A percentile compares a stretch with the other conserved stretches of the same genome.
Evolutionary conservation across 2,329 filamentous ascomycete genomes (phyloP).

Genomic region (Cyphellophora attinorum): DNA sequence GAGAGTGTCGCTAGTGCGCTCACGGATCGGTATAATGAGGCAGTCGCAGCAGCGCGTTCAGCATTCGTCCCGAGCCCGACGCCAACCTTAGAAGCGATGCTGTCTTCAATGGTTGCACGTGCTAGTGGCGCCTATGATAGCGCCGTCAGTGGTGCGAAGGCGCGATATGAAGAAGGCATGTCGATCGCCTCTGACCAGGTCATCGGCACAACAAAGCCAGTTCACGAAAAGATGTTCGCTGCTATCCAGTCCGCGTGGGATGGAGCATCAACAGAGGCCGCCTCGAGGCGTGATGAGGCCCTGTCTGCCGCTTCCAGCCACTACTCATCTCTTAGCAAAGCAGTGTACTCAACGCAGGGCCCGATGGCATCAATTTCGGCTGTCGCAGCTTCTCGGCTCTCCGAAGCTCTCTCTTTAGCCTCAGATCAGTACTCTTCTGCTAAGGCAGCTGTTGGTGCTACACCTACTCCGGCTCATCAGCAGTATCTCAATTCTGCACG

Average conservation of each 20-base stretch:
- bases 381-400: slow-evolving; percentile 60
- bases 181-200: slow-evolving; percentile 59
- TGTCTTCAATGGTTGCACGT: slow-evolving; percentile 28
- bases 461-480: slow-evolving; percentile 48
- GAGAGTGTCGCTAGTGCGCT: slow-evolving; percentile 42
- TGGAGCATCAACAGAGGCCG: slow-evolving; percentile 53
- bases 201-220: slow-evolving; percentile 58
- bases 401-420: slow-evolving; percentile 60
- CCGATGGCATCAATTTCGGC: slow-evolving; percentile 51
- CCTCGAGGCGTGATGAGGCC: slow-evolving; percentile 46
- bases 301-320: slow-evolving; percentile 40
- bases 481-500: slow-evolving; percentile 49
- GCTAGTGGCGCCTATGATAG: slow-evolving; percentile 48
- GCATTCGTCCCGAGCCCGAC: slow-evolving; percentile 41
- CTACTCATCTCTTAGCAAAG: slow-evolving; percentile 24
- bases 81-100: slow-evolving; percentile 29
- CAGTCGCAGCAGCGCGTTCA: slow-evolving; percentile 49
- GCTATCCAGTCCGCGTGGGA: slow-evolving; percentile 62
- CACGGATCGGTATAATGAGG: slow-evolving; percentile 45
- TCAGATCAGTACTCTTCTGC: slow-evolving; percentile 61
- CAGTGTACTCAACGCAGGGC: slow-evolving; percentile 29
- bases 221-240: slow-evolving; percentile 58
- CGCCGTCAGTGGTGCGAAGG: slow-evolving; percentile 56
- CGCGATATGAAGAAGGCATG: slow-evolving; percentile 59
- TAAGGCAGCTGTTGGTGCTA: slow-evolving; percentile 55